A percentile compares a stretch with the other conserved stretches of the same genome.
Evolutionary conservation across 2,329 filamentous ascomycete species (phyloP).

Genomic region (Clonostachys sp.): DNA sequence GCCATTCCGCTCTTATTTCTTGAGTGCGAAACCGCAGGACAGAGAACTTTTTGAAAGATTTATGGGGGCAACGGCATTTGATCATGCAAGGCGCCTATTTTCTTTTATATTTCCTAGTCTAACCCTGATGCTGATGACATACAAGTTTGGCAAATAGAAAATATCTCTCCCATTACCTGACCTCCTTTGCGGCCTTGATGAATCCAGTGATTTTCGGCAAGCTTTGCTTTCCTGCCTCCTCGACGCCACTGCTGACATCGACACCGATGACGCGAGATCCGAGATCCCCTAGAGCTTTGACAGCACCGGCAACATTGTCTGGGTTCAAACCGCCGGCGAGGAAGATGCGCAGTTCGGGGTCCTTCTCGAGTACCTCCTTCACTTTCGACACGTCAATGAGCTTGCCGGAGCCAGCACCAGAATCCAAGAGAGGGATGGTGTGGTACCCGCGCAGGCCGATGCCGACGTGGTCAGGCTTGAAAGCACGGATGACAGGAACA

Average conservation of each 20-base stretch:
- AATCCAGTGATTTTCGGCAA: constrained; percentile 78
- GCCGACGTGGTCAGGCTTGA: constrained; percentile 71
- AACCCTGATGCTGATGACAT: not conserved
- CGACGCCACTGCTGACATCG: constrained; percentile 93
- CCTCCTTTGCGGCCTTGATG: constrained; percentile 66
- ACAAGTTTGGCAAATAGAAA: not conserved
- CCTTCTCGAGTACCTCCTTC: constrained; percentile 58
- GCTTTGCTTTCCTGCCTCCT: constrained; percentile 76
- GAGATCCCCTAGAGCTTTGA: constrained; percentile 58
- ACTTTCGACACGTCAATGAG: constrained; percentile 69
- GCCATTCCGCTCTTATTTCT: too few relatives aligned
- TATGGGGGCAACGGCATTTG: not conserved
- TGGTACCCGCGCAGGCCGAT: constrained; percentile 77
- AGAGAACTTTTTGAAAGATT: not conserved
- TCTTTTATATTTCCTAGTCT: not conserved
- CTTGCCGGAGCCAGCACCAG: constrained; percentile 79
- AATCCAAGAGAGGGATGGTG: constrained; percentile 78
- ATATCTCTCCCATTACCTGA: constrained; percentile 29
- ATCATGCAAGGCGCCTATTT: not conserved
- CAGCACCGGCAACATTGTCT: constrained; percentile 66
- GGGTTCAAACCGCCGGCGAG: constrained; percentile 82
- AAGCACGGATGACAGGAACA: constrained; percentile 85
- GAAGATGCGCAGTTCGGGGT: constrained; percentile 68
- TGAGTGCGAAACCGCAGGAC: too few relatives aligned
- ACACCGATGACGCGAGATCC: constrained; percentile 69